phyloP scores from a whole-genome alignment of 169 alveolate genomes.

The Plasmodium yoelii region DNA sequence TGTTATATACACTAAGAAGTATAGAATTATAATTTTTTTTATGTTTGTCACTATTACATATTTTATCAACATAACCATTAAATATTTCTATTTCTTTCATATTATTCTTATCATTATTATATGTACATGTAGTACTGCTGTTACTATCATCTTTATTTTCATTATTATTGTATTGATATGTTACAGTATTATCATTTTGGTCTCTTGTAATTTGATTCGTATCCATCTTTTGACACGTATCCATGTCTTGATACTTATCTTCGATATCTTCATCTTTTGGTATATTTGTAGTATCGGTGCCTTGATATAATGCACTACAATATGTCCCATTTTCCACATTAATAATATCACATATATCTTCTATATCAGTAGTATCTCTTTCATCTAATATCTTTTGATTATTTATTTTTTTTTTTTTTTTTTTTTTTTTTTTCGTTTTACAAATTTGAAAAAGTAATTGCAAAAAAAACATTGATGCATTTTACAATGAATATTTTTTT shows the following conservation, averaged over 20 bases:
- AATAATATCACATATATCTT: no score
- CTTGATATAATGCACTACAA: neutral
- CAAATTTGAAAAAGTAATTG: conserved; percentile 26
- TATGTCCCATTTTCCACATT: neutral
- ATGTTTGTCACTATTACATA: neutral
- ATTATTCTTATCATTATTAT: neutral
- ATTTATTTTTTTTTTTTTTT: conserved; percentile 19
- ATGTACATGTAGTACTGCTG: neutral
- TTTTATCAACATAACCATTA: neutral
- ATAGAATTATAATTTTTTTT: conserved; percentile 9
- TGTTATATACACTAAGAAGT: neutral
- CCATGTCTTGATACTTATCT: no score
- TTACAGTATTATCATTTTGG: no score
- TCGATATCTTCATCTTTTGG: no score
- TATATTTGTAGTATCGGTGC: no score
- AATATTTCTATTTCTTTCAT: neutral
- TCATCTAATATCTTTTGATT: neutral
- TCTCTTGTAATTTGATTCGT: no score
- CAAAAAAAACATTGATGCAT: conserved; percentile 65
- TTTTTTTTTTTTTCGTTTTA: conserved; percentile 21
- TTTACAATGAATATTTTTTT: conserved; percentile 21
- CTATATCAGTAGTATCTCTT: neutral
- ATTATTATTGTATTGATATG: no score
- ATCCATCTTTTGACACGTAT: no score
- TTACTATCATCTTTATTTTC: neutral